Percentiles rank a stretch among this genome's conserved stretches.
Evolutionary conservation across 2,329 filamentous ascomycete species (phyloP).

Genomic region (Daldinia eschscholtzii): DNA sequence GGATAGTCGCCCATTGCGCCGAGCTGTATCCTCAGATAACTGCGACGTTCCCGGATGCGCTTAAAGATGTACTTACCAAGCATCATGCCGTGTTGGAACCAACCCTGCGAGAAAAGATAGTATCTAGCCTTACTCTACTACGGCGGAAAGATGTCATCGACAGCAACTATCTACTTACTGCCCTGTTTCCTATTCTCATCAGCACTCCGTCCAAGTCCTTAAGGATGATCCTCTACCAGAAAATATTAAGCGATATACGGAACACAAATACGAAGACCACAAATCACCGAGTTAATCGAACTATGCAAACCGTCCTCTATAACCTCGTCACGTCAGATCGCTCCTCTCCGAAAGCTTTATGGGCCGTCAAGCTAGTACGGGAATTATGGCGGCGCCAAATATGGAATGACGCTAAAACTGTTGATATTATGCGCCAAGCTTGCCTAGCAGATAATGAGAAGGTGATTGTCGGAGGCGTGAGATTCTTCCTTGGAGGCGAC

Average conservation of each 20-base stretch:
- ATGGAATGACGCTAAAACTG: slow-evolving; percentile 93
- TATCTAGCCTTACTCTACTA: slow-evolving; percentile 87
- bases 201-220: slow-evolving; percentile 93
- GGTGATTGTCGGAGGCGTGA: slow-evolving; percentile 85
- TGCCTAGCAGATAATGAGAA: slow-evolving; percentile 92
- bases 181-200: slow-evolving; percentile 93
- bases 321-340: slow-evolving; percentile 91
- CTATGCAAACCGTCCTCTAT: slow-evolving; percentile 92
- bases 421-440: slow-evolving; percentile 98
- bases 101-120: slow-evolving; percentile 93
- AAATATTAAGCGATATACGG: slow-evolving; percentile 91
- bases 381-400: slow-evolving; percentile 97
- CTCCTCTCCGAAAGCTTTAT: slow-evolving; percentile 86
- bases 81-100: slow-evolving; percentile 87
- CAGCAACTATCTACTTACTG: slow-evolving; percentile 84
- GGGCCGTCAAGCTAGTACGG: slow-evolving; percentile 94
- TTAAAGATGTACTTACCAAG: slow-evolving; percentile 82
- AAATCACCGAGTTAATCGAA: slow-evolving; percentile 93
- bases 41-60: slow-evolving; percentile 79
- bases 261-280: slow-evolving; percentile 87
- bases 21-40: slow-evolving; percentile 92
- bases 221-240: slow-evolving; percentile 81
- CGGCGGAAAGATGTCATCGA: slow-evolving; percentile 93
- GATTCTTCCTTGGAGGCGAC: slow-evolving; percentile 96
- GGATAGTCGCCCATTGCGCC: slow-evolving; percentile 81